Evolutionary conservation across 352 stramenopile genomes (phyloP).

Genomic region (Pythium plurisporium): DNA sequence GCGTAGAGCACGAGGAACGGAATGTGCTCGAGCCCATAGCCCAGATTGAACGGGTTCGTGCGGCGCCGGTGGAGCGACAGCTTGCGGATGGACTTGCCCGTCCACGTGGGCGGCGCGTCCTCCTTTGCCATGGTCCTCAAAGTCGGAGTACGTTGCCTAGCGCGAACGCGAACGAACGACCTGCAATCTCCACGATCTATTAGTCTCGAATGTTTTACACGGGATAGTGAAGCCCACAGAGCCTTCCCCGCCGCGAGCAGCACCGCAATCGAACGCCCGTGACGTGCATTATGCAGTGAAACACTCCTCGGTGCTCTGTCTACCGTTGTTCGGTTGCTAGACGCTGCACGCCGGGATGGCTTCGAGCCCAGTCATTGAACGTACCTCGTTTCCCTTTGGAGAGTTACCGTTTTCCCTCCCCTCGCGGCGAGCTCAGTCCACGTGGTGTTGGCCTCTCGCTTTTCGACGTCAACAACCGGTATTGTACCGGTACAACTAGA

Average conservation of each 20-base stretch:
- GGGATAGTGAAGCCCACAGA: too few species aligned
- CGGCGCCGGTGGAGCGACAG: slow-evolving; percentile 41
- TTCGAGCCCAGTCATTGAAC: not conserved
- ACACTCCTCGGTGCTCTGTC: not conserved
- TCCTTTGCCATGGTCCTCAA: slow-evolving; percentile 21
- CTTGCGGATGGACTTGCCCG: slow-evolving; percentile 39
- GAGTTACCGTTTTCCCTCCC: not conserved
- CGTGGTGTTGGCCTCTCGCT: not conserved
- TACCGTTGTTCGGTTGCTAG: not conserved
- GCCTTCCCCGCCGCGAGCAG: not conserved
- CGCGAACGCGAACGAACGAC: slow-evolving; percentile 8
- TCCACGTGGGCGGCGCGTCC: slow-evolving; percentile 28
- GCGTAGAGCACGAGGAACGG: slow-evolving; percentile 43
- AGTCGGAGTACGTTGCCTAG: not conserved
- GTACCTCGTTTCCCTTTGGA: slow-evolving; percentile 9
- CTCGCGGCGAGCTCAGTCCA: too few species aligned
- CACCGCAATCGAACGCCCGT: not conserved
- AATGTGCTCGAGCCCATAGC: slow-evolving; percentile 43
- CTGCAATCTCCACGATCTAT: not conserved
- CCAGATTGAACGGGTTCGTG: slow-evolving; percentile 28
- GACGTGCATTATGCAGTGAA: not conserved
- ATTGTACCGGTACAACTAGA: slow-evolving; percentile 1
- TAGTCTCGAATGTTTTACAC: too few species aligned
- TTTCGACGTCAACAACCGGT: not conserved
- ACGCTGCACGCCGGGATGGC: not conserved